A percentile compares a stretch with the other conserved stretches of the same genome.
phyloP scores from a whole-genome alignment of 164 flowering plant species.

The Stephania yunnanensis region DNA sequence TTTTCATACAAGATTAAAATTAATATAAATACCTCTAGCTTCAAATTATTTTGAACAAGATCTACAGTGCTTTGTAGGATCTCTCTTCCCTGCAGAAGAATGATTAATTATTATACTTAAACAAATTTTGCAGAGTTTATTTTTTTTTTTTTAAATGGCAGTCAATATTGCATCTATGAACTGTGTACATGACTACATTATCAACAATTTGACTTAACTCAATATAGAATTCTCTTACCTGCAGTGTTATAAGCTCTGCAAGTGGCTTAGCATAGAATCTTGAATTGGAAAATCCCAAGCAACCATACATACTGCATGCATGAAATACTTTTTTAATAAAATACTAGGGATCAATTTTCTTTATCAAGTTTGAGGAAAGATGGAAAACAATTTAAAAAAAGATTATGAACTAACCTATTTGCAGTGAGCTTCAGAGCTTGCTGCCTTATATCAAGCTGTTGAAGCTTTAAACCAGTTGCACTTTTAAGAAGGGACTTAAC shows the following conservation, averaged over 20 bases:
- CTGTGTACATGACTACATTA: neutral
- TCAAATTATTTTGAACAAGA: conserved; percentile 85
- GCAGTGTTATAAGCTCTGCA: conserved; percentile 91
- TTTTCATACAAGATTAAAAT: neutral
- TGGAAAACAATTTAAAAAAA: neutral
- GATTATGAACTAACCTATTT: conserved; percentile 56
- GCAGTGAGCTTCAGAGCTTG: conserved; percentile 99
- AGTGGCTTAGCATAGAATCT: conserved; percentile 99
- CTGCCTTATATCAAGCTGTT: conserved; percentile 91
- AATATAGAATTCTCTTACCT: conserved; percentile 36
- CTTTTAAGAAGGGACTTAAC: conserved; percentile 69
- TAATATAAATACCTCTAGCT: conserved; percentile 56
- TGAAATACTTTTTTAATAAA: neutral
- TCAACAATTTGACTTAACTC: neutral
- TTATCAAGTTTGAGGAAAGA: neutral
- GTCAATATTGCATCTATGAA: neutral
- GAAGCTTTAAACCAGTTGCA: conserved; percentile 66
- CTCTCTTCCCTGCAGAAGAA: conserved; percentile 80
- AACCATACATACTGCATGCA: conserved; percentile 90
- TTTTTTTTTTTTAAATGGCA: too few species aligned
- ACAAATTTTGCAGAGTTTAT: neutral
- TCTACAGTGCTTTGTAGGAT: conserved; percentile 94
- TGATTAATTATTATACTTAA: neutral
- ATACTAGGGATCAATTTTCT: neutral
- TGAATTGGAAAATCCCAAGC: conserved; percentile 95